phyloP scores from a whole-genome alignment of 1,139 yeast species.

The Geotrichum citri-aurantii region DNA sequence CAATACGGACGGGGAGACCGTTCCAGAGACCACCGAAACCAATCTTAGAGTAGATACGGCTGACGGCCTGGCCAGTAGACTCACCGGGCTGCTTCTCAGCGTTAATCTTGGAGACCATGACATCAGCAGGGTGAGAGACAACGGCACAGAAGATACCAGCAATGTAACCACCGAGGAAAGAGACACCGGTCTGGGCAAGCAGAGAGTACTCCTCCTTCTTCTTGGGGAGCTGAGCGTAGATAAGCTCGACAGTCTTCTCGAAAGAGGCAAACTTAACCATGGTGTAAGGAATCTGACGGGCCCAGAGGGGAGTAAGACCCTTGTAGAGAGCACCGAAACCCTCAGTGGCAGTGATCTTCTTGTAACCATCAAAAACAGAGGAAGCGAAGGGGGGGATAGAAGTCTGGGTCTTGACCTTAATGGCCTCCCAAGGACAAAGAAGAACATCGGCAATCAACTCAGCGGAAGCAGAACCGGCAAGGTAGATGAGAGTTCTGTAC shows the following conservation, averaged over 20 bases:
- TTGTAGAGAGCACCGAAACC: conserved; percentile 70
- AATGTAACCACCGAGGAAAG: conserved; percentile 89
- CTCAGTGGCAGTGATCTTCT: conserved; percentile 57
- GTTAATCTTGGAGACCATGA: conserved; percentile 89
- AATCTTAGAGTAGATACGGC: conserved; percentile 69
- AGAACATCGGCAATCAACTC: conserved; percentile 86
- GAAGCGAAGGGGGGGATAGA: conserved; percentile 77
- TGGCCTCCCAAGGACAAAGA: conserved; percentile 89
- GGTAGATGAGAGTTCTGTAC: conserved; percentile 66
- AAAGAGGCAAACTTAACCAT: conserved; percentile 94
- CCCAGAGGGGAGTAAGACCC: conserved; percentile 88
- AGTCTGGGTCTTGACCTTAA: conserved; percentile 88
- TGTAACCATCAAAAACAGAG: conserved; percentile 59
- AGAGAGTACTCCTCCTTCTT: conserved; percentile 50
- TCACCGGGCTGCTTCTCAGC: conserved; percentile 66
- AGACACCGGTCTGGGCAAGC: conserved; percentile 82
- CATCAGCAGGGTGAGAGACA: conserved; percentile 96
- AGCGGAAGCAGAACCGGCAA: conserved; percentile 86
- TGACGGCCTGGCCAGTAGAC: conserved; percentile 57
- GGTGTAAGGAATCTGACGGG: conserved; percentile 92
- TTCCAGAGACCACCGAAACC: conserved; percentile 93
- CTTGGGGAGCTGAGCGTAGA: conserved; percentile 52
- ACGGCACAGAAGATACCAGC: conserved; percentile 95
- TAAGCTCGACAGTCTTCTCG: conserved; percentile 76
- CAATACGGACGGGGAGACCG: conserved; percentile 87